Conservation (phyloP, 768 basidiomycete genomes). For the Lepiota brunneoincarnata region DNA sequence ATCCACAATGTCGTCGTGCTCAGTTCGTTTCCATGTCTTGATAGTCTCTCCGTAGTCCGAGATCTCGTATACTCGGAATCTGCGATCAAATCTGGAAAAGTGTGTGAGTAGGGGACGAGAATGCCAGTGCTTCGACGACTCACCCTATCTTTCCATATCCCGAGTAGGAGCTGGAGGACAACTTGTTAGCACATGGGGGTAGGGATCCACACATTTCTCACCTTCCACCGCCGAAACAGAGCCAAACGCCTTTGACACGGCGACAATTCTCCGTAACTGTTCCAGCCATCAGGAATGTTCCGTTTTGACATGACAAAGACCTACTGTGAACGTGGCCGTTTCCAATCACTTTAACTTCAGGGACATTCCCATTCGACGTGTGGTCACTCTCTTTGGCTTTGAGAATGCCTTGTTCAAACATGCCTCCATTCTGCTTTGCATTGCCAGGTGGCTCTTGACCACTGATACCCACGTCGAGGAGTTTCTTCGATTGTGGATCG, state of each 20-base stretch:
- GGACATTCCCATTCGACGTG: slow-evolving; percentile 38
- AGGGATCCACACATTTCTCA: slow-evolving; percentile 29
- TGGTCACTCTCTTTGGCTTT: slow-evolving; percentile 71
- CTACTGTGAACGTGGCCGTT: slow-evolving; percentile 90
- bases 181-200: neutral
- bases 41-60: slow-evolving; percentile 92
- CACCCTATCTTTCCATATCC: slow-evolving; percentile 79
- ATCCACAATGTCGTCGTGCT: slow-evolving; percentile 66
- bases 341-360: slow-evolving; percentile 83
- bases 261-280: slow-evolving; percentile 87
- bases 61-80: slow-evolving; percentile 87
- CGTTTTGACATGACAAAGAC: slow-evolving; percentile 19
- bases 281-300: neutral
- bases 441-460: slow-evolving; percentile 59
- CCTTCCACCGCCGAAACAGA: slow-evolving; percentile 88
- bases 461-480: slow-evolving; percentile 68
- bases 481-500: slow-evolving; percentile 53
- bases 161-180: slow-evolving; percentile 61
- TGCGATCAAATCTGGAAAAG: slow-evolving; percentile 71
- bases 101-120: slow-evolving; percentile 8
- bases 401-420: slow-evolving; percentile 81
- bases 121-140: slow-evolving; percentile 19
- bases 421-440: slow-evolving; percentile 71
- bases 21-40: slow-evolving; percentile 79
- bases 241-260: slow-evolving; percentile 83